Base-by-base conservation (phyloP, 2,329 filamentous ascomycete species). In the Penicillium nordicum region DNA sequence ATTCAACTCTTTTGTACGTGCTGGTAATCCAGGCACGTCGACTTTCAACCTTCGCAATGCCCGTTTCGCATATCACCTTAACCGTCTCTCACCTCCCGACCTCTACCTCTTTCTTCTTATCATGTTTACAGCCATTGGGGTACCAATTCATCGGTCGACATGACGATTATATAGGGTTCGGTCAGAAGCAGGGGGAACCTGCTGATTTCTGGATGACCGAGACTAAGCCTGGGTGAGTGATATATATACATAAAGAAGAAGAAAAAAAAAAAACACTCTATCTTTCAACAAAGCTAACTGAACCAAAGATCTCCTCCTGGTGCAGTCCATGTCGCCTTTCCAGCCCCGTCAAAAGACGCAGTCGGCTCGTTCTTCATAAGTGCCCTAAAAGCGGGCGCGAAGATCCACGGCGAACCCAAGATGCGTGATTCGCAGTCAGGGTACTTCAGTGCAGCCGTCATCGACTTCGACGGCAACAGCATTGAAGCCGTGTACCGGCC, bases 381-480 rank as follows among this genome's bases (percentile, higher is more conserved):
- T 62, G 89, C 87, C 11, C 75, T 89, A 50, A 85, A 83, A 64
- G 87, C 89, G 44, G 84, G 84, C 48, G 84, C 80, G 18, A 79
- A 78, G 58, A 80, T 84, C 25, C 82, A 84, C 65, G 82, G 82
- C 34, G 78, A 83, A 46, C 83, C 82, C 64, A 78, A 78, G 65
- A 67, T 76, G 68, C 78, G 83, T 55, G 80, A 82, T 68, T 74
- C 77, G 18, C 76, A 81, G 3, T 77, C 78, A 67, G 76, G 82
- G 74, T 78, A 84, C 77, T 80, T 86, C 74, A 86, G 84, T 60
- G 84, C 84, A 46, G 83, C 83, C 7, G 77, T 91, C 40, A 82
- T 85, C 58, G 91, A 96, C 73, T 82, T 90, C 53, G 90, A 96
- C 76, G 89, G 89, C 49, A 95, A 96, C 76, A 88, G 83, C 64